Evolutionary conservation across 306 rosid species (phyloP), one percentile per base, ranked within the genome.

Genomic region (Canavalia ensiformis): DNA sequence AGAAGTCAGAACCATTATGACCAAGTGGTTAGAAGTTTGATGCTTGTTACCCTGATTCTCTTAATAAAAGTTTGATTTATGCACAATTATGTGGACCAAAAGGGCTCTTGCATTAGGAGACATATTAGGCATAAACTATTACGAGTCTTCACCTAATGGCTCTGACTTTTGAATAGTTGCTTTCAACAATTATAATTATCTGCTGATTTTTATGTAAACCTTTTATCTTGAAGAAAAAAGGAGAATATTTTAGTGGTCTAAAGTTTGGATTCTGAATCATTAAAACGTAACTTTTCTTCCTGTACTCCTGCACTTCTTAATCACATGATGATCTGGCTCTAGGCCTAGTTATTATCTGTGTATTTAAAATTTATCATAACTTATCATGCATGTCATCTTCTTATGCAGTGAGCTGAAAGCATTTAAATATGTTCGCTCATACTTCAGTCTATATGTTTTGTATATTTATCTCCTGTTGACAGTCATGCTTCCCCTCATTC

Each of bases 241-340:
- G 41, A 2, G n/a, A 64, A 56, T 46, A 66, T 55, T 69, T 59
- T 49, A 49, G 18, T 49, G 13, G 54, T 59, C 78, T 59, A 18
- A 6, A n/a, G 12, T 30, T 68, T 41, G 28, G 62, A 25, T 63
- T 75, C 49, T 7, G 2, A 51, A 64, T 63, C 33, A 68, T 31
- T 69, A 58, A 18, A 74, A 10, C 74, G 44, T 73, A 44, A 31
- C 11, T 9, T 78, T 33, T 74, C 10, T 29, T 45, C 41, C 44
- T 39, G 18, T 10, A 64, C 79, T 54, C 60, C n/a, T 51, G 68
- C n/a, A 29, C 57, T 55, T 54, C 56, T 52, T 44, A 55, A 47
- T 68, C 57, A 33, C 47, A 72, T 56, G 72, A 67, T 82, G 76
- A 72, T 72, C 56, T 55, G 59, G 67, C 51, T 73, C 45, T 35